Conservation (phyloP, 2,329 filamentous ascomycete genomes). For the Rhexocercosporidium sp. region DNA sequence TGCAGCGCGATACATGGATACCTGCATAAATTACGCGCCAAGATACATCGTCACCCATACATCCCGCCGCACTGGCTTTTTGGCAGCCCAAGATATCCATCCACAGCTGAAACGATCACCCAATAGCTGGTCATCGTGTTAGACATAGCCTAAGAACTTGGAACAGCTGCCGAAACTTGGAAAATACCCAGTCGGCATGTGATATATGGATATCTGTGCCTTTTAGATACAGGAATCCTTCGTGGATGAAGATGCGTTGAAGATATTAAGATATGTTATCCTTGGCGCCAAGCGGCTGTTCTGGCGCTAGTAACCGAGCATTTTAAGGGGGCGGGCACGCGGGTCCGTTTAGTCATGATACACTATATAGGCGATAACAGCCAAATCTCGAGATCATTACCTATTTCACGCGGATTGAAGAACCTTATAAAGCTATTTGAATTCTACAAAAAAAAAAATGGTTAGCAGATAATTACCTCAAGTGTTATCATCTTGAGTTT, state of each 20-base stretch:
- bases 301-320: background rate
- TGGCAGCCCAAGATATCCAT: background rate
- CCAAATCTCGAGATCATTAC: no score
- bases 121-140: background rate
- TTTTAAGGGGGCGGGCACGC: background rate
- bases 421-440: no score
- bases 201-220: background rate
- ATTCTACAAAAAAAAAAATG: no score
- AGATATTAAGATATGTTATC: background rate
- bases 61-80: background rate
- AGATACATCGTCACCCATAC: slow-evolving; percentile 3
- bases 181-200: slow-evolving; percentile 9
- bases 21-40: slow-evolving; percentile 7
- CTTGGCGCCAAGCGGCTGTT: slow-evolving; percentile 9
- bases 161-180: background rate
- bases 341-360: no score
- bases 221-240: background rate
- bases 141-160: slow-evolving; percentile 8
- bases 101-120: slow-evolving; percentile 5
- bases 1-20: background rate
- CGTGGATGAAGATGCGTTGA: background rate
- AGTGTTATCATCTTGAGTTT: no score
- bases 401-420: no score
- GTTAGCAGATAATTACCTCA: no score
- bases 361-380: no score